Percentiles rank a stretch among this genome's conserved stretches.
Conservation (phyloP, 2,329 filamentous ascomycete genomes). For the Curvularia eragrostidis region DNA sequence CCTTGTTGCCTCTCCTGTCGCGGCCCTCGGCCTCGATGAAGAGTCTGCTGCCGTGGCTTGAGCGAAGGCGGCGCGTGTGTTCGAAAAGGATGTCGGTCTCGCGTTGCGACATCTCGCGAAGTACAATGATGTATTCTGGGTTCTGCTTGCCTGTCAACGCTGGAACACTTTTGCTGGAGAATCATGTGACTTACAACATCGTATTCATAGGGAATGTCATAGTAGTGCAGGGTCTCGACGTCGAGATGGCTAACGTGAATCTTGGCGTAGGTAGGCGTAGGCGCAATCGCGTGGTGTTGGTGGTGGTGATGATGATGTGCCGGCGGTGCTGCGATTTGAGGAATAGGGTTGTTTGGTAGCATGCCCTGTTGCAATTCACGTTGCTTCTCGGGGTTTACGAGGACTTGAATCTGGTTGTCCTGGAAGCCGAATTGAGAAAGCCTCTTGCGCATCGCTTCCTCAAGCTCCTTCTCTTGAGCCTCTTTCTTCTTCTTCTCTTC, state of each 20-base stretch:
- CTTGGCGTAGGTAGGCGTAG: constrained; percentile 56
- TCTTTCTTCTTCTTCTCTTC: constrained; percentile 51
- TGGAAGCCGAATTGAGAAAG: constrained; percentile 55
- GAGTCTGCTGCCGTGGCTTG: constrained; percentile 38
- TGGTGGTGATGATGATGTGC: constrained; percentile 11
- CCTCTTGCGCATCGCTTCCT: constrained; percentile 54
- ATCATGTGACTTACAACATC: constrained; percentile 51
- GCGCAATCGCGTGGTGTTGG: constrained; percentile 10
- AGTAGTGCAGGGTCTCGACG: constrained; percentile 57
- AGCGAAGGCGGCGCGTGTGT: constrained; percentile 56
- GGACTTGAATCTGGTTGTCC: constrained; percentile 56
- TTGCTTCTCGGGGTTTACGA: constrained; percentile 56
- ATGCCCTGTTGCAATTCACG: constrained; percentile 48
- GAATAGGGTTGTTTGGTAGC: constrained; percentile 43
- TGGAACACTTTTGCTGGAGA: background rate
- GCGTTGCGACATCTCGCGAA: constrained; percentile 56
- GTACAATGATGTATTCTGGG: constrained; percentile 58
- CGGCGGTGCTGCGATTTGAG: constrained; percentile 15
- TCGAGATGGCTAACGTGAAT: constrained; percentile 55
- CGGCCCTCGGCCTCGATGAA: constrained; percentile 53
- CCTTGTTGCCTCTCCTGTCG: constrained; percentile 47
- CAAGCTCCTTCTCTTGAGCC: constrained; percentile 52
- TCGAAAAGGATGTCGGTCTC: constrained; percentile 60
- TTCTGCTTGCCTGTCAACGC: constrained; percentile 37
- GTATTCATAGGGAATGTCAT: constrained; percentile 57